Evolutionary conservation across 441 rosid species (phyloP), one percentile per base, ranked within the genome.

Genomic region (Jatropha podagrica): DNA sequence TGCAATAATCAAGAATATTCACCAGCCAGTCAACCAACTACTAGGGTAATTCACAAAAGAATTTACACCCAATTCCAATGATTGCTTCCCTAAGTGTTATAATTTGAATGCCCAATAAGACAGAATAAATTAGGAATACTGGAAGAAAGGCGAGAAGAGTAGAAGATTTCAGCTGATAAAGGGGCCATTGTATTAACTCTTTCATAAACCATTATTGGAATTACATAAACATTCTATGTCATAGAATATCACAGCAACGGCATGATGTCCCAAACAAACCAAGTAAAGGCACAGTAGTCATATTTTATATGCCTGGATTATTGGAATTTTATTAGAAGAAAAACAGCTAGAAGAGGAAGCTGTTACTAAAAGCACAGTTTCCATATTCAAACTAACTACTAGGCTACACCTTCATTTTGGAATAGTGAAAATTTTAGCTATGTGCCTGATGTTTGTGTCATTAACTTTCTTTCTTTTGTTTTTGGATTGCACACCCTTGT

Each of bases 41-140:
- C 51, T 26, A 40, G 40, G 27, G 13, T 68, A 67, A 77, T 81
- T 80, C 78, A 76, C 75, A 71, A 58, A 58, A 69, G 72, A 49
- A 14, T 27, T 44, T 15, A 75, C 66, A 69, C 48, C 32, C 32
- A 52, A 78, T 18, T 23, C 18, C 4, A 58, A 42, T 9, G 10
- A 44, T 66, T 4, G 2, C 15, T 65, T 5, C 26, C 37, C 26
- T 10, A 40, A 38, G 20, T 4, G 17, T 10, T 38, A 0, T 40
- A 69, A 13, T 7, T 54, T 13, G 52, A 0, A 54, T 1, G 70
- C 52, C 44, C 14, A 6, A 54, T 52, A 13, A 7, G 54, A 13
- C 54, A 37, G 23, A 38, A 54, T 18, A 59, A 59, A 38, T 59
- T 23, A 26, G 38, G 6, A 59, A 59, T 23, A 12, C 7, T 6